Conservation (phyloP, 495 filamentous ascomycete genomes). For the Aspergillus mulundensis region DNA sequence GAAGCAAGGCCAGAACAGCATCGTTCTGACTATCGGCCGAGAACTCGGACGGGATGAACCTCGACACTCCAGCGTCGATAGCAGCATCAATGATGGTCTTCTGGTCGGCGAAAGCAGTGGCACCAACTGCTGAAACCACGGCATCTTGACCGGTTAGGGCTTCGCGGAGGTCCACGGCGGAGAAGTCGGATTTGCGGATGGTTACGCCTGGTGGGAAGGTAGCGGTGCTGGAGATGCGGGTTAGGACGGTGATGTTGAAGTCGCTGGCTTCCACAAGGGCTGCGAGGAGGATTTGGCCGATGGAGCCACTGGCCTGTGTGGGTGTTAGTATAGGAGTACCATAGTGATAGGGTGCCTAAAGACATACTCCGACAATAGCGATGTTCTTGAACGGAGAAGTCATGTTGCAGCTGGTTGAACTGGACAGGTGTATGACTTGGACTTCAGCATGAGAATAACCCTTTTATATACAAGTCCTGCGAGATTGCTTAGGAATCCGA, state of each 20-base stretch:
- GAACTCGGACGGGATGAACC: constrained; percentile 44
- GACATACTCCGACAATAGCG: constrained; percentile 24
- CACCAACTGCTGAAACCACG: constrained; percentile 36
- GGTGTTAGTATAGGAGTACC: constrained; percentile 8
- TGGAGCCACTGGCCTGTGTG: constrained; percentile 32
- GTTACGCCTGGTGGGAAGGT: constrained; percentile 36
- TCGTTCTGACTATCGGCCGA: constrained; percentile 30
- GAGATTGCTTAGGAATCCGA: too few relatives aligned
- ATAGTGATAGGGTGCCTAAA: background rate
- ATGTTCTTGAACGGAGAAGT: constrained; percentile 22
- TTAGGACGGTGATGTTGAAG: constrained; percentile 57
- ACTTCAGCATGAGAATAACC: background rate
- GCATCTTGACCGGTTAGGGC: constrained; percentile 48
- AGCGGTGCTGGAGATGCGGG: constrained; percentile 34
- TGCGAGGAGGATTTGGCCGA: constrained; percentile 36
- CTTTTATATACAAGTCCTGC: background rate
- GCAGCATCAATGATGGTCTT: constrained; percentile 56
- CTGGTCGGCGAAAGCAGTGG: constrained; percentile 35
- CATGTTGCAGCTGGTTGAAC: constrained; percentile 5
- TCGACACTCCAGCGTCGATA: constrained; percentile 53
- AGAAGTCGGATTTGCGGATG: constrained; percentile 59
- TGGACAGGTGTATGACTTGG: background rate
- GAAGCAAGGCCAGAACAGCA: constrained; percentile 32
- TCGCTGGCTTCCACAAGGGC: constrained; percentile 26
- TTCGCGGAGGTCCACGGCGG: constrained; percentile 41